Evolutionary conservation across 2,329 filamentous ascomycete species (phyloP).

Genomic region (Pseudogymnoascus sp.): DNA sequence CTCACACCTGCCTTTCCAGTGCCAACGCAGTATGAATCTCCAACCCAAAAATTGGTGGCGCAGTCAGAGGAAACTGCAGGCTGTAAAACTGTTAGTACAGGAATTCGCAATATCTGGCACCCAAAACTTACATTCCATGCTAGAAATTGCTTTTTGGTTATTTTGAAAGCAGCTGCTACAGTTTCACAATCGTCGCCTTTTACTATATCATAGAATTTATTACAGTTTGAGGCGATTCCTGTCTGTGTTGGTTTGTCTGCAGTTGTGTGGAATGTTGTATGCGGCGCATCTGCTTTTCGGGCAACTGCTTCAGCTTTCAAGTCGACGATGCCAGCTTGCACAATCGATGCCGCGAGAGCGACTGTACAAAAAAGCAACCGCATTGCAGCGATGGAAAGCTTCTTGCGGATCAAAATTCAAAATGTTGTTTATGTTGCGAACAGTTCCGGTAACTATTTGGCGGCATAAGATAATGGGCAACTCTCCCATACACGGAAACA

Average conservation of each 20-base stretch:
- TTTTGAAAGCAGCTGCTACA: constrained; percentile 11
- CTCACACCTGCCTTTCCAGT: neutral
- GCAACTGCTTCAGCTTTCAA: neutral
- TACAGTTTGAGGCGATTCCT: constrained; percentile 15
- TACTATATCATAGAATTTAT: constrained; percentile 14
- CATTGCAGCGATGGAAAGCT: neutral
- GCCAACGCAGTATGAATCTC: constrained; percentile 27
- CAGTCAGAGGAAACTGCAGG: constrained; percentile 19
- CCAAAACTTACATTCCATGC: neutral
- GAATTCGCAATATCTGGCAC: no score
- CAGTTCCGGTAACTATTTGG: neutral
- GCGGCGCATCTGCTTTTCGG: neutral
- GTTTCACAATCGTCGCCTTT: constrained; percentile 20
- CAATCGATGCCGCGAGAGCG: neutral
- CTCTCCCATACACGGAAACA: neutral
- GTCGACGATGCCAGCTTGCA: neutral
- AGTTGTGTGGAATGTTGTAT: constrained; percentile 5
- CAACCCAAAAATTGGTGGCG: constrained; percentile 23
- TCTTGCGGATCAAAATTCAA: neutral
- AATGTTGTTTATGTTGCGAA: neutral
- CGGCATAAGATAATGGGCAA: neutral
- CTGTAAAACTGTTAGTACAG: neutral
- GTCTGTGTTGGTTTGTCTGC: constrained; percentile 18
- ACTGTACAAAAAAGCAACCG: neutral
- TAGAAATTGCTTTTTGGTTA: neutral